Evolutionary conservation across 2,329 filamentous ascomycete species (phyloP).

Genomic region (Alternaria alternata): DNA sequence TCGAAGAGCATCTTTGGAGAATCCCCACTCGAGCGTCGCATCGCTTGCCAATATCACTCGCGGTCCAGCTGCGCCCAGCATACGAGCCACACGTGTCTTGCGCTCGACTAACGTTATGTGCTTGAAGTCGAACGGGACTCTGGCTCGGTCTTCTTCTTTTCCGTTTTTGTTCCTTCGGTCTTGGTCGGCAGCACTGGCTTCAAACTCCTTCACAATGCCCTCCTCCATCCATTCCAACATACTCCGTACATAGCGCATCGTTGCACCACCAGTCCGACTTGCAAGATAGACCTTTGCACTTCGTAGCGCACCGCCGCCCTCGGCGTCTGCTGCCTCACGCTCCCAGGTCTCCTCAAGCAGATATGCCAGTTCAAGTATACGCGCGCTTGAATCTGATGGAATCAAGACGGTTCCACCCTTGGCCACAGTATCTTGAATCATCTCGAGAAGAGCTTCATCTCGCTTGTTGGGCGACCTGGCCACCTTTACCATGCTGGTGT

Average conservation of each 20-base stretch:
- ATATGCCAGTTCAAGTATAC: slow-evolving; percentile 90
- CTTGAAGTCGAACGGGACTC: slow-evolving; percentile 88
- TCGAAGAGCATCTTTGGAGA: slow-evolving; percentile 81
- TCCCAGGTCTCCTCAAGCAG: slow-evolving; percentile 90
- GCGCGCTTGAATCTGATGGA: slow-evolving; percentile 93
- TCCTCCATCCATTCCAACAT: slow-evolving; percentile 99
- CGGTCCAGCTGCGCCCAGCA: slow-evolving; percentile 64
- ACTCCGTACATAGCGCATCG: slow-evolving; percentile 88
- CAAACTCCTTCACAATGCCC: slow-evolving; percentile 89
- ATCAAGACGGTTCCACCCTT: slow-evolving; percentile 92
- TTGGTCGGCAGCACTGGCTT: slow-evolving; percentile 60
- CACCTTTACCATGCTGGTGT: slow-evolving; percentile 74
- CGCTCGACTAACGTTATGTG: slow-evolving; percentile 85
- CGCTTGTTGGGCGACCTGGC: slow-evolving; percentile 78
- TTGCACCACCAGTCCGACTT: slow-evolving; percentile 84
- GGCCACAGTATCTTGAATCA: slow-evolving; percentile 78
- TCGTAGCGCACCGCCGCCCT: slow-evolving; percentile 57
- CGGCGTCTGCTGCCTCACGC: slow-evolving; percentile 33
- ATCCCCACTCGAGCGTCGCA: slow-evolving; percentile 90
- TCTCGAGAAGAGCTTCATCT: slow-evolving; percentile 84
- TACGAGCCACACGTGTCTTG: slow-evolving; percentile 77
- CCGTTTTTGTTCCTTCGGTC: slow-evolving; percentile 46
- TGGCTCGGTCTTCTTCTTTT: slow-evolving; percentile 58
- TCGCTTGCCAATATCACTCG: slow-evolving; percentile 91
- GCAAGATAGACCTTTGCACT: slow-evolving; percentile 76